A percentile compares a stretch with the other conserved stretches of the same genome.
Evolutionary conservation across 805 yeast genomes (phyloP).

Genomic region (Kodamaea restingae): DNA sequence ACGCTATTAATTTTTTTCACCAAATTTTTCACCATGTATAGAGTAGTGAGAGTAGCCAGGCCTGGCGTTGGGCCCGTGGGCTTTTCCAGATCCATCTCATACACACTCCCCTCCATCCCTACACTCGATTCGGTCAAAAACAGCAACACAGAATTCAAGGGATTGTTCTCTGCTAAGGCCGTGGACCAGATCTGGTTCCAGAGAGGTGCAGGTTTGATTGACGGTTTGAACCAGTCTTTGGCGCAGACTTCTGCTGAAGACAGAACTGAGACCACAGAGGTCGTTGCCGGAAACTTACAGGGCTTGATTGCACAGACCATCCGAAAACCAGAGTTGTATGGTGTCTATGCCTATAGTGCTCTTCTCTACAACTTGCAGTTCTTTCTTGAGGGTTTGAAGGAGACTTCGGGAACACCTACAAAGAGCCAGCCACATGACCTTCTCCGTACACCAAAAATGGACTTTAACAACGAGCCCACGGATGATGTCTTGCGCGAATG

Average conservation of each 20-base stretch:
- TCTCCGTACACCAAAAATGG: slow-evolving; percentile 43
- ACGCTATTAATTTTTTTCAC: not conserved
- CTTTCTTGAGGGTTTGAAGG: slow-evolving; percentile 42
- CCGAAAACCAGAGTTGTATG: slow-evolving; percentile 42
- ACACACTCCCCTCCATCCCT: slow-evolving; percentile 30
- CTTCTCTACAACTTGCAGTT: slow-evolving; percentile 47
- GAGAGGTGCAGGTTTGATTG: slow-evolving; percentile 33
- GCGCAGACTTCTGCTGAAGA: slow-evolving; percentile 13
- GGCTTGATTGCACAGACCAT: slow-evolving; percentile 39
- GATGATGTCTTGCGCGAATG: slow-evolving; percentile 40
- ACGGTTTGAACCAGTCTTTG: slow-evolving; percentile 32
- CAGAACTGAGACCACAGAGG: slow-evolving; percentile 2
- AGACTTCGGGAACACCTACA: slow-evolving; percentile 15
- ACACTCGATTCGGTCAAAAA: slow-evolving; percentile 28
- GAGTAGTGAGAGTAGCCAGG: slow-evolving; percentile 1
- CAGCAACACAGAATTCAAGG: slow-evolving; percentile 27
- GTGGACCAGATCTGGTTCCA: slow-evolving; percentile 37
- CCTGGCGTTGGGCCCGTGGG: not conserved
- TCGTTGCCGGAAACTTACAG: slow-evolving; percentile 14
- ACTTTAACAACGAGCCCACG: slow-evolving; percentile 31
- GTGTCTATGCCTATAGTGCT: slow-evolving; percentile 43
- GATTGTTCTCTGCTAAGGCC: slow-evolving; percentile 31
- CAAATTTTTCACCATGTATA: slow-evolving; percentile 2
- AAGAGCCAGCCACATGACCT: slow-evolving; percentile 28
- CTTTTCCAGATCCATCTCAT: slow-evolving; percentile 24